Evolutionary conservation across 495 filamentous ascomycete genomes (phyloP), one percentile per base, ranked within the genome.

Genomic region (Cairneyella variabilis): DNA sequence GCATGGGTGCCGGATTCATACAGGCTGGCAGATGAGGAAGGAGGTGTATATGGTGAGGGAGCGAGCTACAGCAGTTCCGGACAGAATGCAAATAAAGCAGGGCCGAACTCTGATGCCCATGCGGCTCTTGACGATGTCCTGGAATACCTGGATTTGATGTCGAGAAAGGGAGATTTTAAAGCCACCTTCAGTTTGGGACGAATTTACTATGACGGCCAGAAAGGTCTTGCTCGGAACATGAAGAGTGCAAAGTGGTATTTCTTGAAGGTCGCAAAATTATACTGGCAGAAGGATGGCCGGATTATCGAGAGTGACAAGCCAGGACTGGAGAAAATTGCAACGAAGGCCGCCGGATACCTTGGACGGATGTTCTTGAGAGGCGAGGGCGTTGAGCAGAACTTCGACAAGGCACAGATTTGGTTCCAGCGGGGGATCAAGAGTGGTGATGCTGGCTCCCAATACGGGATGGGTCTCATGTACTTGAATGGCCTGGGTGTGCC

Each of bases 111-210:
- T 0, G 85, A 91, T 57, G 77, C 82, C 0, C 83, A 92, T 51
- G 89, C 90, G 2, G 86, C 89, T 12, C 76, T 97, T 40, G 93
- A 97, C 52, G 92, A 97, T 68, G 83, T 97, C 16, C 78, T 97
- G 49, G 93, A 99, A 66, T 99, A 95, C 59, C 72, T 97, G 60
- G 91, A 97, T 65, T 73, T 97, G 46, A 86, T 97, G 83, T 91
- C 91, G 6, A 82, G 90, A 54, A 97, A 97, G 64, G 91, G 91
- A 5, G 90, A 97, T 59, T 78, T 95, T 56, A 93, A 90, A 62
- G 90, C 93, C 3, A 95, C 90, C 0, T 96, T 90, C 66, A 91
- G 85, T 49, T 74, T 98, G 0, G 93, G 88, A 17, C 83, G 87
- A 52, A 80, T 97, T 53, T 83, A 96, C 60, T 97, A 97, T 60